phyloP scores from a whole-genome alignment of 2,329 filamentous ascomycete genomes.

The Paecilomyces fulvus region DNA sequence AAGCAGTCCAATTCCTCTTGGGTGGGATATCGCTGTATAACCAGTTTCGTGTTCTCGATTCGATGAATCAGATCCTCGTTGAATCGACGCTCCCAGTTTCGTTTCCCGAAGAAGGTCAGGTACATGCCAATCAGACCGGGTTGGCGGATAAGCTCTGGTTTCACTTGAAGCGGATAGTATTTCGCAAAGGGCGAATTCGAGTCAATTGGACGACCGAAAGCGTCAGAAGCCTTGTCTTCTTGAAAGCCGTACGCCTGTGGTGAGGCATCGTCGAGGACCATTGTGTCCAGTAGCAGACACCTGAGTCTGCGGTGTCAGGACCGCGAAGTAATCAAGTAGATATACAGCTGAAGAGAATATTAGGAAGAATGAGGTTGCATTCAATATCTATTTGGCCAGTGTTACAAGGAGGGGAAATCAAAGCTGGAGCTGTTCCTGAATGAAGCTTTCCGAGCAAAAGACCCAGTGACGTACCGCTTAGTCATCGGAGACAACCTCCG shows the following conservation, averaged over 20 bases:
- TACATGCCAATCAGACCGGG: conserved; percentile 19
- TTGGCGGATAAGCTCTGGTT: conserved; percentile 15
- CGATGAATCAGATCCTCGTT: conserved; percentile 7
- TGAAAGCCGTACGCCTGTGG: conserved; percentile 9
- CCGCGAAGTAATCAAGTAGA: too few relatives aligned
- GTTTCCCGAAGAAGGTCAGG: conserved; percentile 17
- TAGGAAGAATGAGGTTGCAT: background rate
- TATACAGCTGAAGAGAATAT: background rate
- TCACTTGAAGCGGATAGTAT: conserved; percentile 11
- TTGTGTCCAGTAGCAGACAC: conserved; percentile 3
- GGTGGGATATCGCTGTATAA: conserved; percentile 18
- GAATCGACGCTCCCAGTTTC: conserved; percentile 11
- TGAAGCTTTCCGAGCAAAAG: background rate
- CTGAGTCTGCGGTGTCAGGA: background rate
- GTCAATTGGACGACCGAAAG: background rate
- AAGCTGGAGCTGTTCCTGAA: background rate
- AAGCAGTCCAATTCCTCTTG: conserved; percentile 29
- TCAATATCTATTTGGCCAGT: background rate
- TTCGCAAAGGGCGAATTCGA: conserved; percentile 8
- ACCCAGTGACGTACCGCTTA: conserved; percentile 1
- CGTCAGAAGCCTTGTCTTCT: background rate
- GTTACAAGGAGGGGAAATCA: background rate
- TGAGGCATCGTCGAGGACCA: conserved; percentile 19
- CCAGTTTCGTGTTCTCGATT: conserved; percentile 13
- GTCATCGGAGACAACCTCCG: background rate